Evolutionary conservation across 2,329 filamentous ascomycete genomes (phyloP).

Genomic region (Fusarium verrucosum): DNA sequence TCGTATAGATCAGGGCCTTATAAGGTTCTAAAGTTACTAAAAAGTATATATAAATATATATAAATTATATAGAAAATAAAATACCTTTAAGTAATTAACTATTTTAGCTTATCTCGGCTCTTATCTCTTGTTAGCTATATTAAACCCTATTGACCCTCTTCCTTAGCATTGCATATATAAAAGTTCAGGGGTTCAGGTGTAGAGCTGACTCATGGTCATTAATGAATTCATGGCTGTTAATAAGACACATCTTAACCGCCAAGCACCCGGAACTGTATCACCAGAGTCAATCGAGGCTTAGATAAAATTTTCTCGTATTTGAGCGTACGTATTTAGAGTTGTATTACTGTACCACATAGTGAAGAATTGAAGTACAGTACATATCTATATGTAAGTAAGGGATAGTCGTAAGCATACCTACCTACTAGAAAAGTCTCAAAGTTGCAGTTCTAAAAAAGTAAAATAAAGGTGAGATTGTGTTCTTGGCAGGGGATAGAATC

Average conservation of each 20-base stretch:
- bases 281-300: not conserved
- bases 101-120: too few species aligned
- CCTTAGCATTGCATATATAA: too few species aligned
- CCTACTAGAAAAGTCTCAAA: not conserved
- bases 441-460: not conserved
- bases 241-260: slow-evolving; percentile 7
- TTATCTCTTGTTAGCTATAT: too few species aligned
- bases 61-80: too few species aligned
- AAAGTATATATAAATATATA: too few species aligned
- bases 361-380: not conserved
- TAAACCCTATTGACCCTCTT: too few species aligned
- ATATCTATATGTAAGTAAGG: too few species aligned
- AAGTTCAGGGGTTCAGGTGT: too few species aligned
- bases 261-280: not conserved
- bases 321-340: slow-evolving; percentile 3
- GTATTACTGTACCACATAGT: slow-evolving; percentile 7
- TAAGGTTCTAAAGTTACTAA: too few species aligned
- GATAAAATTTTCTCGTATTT: slow-evolving; percentile 18
- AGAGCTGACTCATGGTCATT: too few species aligned
- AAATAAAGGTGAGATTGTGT: not conserved
- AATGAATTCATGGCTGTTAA: slow-evolving; percentile 22
- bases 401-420: not conserved
- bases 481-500: slow-evolving; percentile 15
- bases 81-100: too few species aligned
- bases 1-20: too few species aligned